phyloP scores from a whole-genome alignment of 2,329 filamentous ascomycete species.

The Arachnopeziza araneosa region DNA sequence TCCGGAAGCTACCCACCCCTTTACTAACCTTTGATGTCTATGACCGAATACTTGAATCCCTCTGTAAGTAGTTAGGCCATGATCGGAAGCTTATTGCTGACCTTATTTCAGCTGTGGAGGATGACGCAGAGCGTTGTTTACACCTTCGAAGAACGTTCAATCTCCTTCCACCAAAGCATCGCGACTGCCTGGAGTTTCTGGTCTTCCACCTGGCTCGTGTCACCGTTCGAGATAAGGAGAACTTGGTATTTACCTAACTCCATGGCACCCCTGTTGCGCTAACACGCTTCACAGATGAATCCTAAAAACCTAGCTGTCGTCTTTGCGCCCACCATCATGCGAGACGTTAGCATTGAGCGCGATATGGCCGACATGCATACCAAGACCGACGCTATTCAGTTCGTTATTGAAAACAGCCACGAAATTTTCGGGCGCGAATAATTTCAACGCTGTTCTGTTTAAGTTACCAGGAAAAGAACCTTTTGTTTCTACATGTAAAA shows the following conservation, averaged over 20 bases:
- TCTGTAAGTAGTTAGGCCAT: conserved; percentile 46
- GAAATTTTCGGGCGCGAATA: conserved; percentile 56
- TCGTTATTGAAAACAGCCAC: conserved; percentile 84
- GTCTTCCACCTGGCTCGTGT: conserved; percentile 91
- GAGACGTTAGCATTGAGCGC: conserved; percentile 79
- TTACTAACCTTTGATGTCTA: conserved; percentile 91
- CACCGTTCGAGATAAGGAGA: conserved; percentile 74
- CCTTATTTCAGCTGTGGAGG: conserved; percentile 49
- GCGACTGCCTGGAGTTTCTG: conserved; percentile 86
- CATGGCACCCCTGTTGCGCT: not conserved
- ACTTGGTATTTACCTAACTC: conserved; percentile 55
- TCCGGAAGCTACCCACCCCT: conserved; percentile 84
- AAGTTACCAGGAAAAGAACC: not conserved
- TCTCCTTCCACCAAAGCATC: conserved; percentile 75
- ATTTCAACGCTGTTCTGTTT: not conserved
- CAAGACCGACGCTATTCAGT: conserved; percentile 89
- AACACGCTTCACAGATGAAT: conserved; percentile 64
- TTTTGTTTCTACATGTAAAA: not conserved
- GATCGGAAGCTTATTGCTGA: conserved; percentile 21
- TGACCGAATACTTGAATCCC: conserved; percentile 78
- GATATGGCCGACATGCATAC: conserved; percentile 95
- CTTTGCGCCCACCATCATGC: conserved; percentile 96
- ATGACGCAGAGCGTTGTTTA: conserved; percentile 61
- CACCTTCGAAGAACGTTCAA: conserved; percentile 70
- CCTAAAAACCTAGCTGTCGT: conserved; percentile 94